phyloP scores from a whole-genome alignment of 2,329 filamentous ascomycete species.

The Aspergillus carbonarius region DNA sequence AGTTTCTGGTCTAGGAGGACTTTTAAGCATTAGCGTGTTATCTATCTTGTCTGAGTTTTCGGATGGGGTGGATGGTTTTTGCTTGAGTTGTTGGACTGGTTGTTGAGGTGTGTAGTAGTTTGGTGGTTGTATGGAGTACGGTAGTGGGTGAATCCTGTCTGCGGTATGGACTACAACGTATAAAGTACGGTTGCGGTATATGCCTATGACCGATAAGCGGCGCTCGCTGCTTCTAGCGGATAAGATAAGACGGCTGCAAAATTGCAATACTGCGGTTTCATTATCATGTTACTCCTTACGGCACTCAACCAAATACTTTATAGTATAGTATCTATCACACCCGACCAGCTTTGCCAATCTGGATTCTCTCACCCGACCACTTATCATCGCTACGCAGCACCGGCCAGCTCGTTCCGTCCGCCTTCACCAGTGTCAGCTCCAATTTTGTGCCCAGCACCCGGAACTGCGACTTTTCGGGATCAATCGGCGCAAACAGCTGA shows the following conservation, averaged over 20 bases:
- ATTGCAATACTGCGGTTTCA: background rate
- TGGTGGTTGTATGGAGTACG: too few relatives aligned
- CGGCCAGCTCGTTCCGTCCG: slow-evolving; percentile 78
- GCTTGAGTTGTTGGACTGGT: too few relatives aligned
- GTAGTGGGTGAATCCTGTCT: too few relatives aligned
- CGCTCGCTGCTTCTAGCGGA: background rate
- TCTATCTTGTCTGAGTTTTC: background rate
- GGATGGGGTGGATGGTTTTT: background rate
- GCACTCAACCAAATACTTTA: background rate
- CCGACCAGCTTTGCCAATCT: slow-evolving; percentile 76
- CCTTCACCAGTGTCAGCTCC: slow-evolving; percentile 72
- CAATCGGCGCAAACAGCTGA: slow-evolving; percentile 73
- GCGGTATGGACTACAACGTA: too few relatives aligned
- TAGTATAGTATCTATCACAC: slow-evolving; percentile 33
- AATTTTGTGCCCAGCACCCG: slow-evolving; percentile 88
- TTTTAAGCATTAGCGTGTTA: too few relatives aligned
- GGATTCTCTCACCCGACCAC: slow-evolving; percentile 76
- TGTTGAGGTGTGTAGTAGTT: too few relatives aligned
- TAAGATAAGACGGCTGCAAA: background rate
- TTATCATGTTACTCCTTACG: background rate
- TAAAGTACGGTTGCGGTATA: too few relatives aligned
- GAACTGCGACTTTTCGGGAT: slow-evolving; percentile 71
- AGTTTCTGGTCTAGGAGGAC: too few relatives aligned
- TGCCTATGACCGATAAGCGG: background rate
- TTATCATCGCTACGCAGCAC: slow-evolving; percentile 77